phyloP scores from a whole-genome alignment of 345 rosid species.

The Melaleuca alternifolia region DNA sequence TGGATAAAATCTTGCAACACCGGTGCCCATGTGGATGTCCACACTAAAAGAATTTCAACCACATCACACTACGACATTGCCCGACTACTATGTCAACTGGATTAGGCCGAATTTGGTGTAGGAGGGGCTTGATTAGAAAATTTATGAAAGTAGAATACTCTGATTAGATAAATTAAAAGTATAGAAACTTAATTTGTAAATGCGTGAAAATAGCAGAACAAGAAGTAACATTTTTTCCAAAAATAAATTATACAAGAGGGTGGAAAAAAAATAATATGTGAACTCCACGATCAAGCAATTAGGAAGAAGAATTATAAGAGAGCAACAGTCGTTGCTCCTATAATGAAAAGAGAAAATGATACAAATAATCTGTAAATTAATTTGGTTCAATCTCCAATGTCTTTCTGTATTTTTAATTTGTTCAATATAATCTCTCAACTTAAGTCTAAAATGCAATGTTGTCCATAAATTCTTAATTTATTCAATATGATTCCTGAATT shows the following conservation, averaged over 20 bases:
- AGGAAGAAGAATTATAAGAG: not conserved
- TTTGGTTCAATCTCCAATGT: too few species aligned
- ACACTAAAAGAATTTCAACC: too few species aligned
- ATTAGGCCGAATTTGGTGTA: accelerated
- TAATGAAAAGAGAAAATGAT: too few species aligned
- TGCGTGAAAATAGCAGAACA: not conserved
- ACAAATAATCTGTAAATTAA: too few species aligned
- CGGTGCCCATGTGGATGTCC: not conserved
- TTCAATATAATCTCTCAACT: too few species aligned
- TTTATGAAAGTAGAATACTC: not conserved
- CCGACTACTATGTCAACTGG: not conserved
- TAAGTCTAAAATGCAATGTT: too few species aligned
- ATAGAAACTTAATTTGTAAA: not conserved
- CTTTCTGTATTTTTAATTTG: too few species aligned
- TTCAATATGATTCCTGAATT: too few species aligned
- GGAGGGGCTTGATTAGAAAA: not conserved
- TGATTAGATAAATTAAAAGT: not conserved
- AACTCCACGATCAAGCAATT: not conserved
- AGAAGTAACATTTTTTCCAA: not conserved
- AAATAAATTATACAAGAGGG: not conserved
- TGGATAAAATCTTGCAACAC: not conserved
- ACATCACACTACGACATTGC: too few species aligned
- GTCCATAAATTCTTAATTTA: too few species aligned
- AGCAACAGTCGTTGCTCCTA: not conserved
- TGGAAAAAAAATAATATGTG: not conserved